phyloP scores from a whole-genome alignment of 306 rosid genomes.

The Biancaea sappan region DNA sequence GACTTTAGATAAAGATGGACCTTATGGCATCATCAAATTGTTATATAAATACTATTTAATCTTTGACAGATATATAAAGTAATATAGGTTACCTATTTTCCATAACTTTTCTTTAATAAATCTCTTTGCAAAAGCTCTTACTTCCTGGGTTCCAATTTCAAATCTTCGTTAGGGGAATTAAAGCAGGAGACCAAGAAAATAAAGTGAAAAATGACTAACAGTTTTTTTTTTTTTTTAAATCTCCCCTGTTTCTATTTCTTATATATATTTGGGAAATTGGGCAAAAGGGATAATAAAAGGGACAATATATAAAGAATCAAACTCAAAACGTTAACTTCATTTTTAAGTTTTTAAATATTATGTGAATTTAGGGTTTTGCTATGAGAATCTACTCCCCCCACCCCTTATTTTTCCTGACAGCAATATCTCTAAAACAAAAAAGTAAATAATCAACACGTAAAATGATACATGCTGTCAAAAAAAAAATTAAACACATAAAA shows the following conservation, averaged over 20 bases:
- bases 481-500: no score
- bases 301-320: neutral
- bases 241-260: neutral
- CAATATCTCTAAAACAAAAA: no score
- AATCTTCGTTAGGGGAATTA: neutral
- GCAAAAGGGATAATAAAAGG: neutral
- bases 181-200: neutral
- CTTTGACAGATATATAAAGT: no score
- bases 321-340: no score
- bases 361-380: no score
- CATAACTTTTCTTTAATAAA: neutral
- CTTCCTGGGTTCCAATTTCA: neutral
- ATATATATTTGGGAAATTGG: neutral
- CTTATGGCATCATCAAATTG: neutral
- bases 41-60: no score
- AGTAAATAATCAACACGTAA: no score
- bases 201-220: neutral
- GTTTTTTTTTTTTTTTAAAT: no score
- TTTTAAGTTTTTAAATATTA: no score
- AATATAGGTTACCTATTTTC: neutral
- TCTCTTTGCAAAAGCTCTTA: neutral
- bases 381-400: no score
- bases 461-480: no score
- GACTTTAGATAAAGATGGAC: neutral
- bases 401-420: no score